Conservation (phyloP, 768 basidiomycete species). For the Cystofilobasidium capitatum region DNA sequence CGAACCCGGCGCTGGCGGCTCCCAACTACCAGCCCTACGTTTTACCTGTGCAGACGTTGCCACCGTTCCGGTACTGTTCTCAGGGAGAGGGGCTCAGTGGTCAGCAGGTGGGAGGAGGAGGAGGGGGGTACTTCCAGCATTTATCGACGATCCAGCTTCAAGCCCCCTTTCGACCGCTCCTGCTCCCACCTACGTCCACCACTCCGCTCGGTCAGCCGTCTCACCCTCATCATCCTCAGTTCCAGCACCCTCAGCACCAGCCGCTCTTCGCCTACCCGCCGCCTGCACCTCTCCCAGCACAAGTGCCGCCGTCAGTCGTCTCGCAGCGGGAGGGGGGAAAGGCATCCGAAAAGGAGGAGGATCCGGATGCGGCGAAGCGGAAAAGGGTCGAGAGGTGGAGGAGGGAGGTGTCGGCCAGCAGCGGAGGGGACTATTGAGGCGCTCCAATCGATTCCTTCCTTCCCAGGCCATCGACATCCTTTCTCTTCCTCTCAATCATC, state of each 20-base stretch:
- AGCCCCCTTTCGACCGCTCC: neutral
- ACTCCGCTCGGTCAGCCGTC: too few relatives aligned
- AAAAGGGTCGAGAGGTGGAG: slow-evolving; percentile 1
- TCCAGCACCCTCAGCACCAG: too few relatives aligned
- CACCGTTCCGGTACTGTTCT: neutral
- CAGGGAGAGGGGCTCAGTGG: neutral
- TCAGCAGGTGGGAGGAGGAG: too few relatives aligned
- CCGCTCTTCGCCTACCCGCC: too few relatives aligned
- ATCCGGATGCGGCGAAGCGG: neutral
- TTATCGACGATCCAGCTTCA: neutral
- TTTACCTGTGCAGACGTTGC: neutral
- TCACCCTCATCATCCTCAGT: too few relatives aligned
- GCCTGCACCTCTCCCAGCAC: too few relatives aligned
- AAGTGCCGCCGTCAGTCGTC: neutral
- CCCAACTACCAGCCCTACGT: neutral
- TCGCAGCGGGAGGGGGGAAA: too few relatives aligned
- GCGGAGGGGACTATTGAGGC: slow-evolving; percentile 1
- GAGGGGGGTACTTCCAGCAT: neutral
- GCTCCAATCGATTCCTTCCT: too few relatives aligned
- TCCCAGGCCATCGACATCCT: too few relatives aligned
- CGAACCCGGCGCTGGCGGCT: neutral
- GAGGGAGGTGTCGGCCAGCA: neutral
- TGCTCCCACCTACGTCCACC: neutral
- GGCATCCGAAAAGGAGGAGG: neutral
- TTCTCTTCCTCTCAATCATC: too few relatives aligned